These are phyloP conservation scores for Bretziella fagacearum DNA, from an alignment of 2,329 filamentous ascomycete genomes.

Conservation along the genomic window DNA sequence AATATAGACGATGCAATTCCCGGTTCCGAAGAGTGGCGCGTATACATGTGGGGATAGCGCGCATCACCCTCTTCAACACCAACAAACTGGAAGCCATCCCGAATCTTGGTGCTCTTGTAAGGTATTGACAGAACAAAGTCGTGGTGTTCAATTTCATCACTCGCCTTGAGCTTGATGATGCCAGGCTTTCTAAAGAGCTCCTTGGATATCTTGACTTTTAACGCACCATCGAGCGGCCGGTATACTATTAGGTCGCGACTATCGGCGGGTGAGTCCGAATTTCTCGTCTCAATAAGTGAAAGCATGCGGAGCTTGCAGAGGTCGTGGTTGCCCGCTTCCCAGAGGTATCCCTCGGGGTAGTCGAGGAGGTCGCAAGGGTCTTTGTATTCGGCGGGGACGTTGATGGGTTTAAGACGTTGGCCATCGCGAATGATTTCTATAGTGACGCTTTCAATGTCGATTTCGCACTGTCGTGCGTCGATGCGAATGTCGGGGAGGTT, in stretches of 20 bases:
- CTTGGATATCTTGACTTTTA: constrained; percentile 23
- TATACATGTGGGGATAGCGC: constrained; percentile 84
- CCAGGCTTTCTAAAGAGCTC: constrained; percentile 22
- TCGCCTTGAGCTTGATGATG: constrained; percentile 33
- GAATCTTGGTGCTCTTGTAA: constrained; percentile 56
- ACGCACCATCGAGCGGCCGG: constrained; percentile 37
- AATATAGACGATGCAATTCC: constrained; percentile 77
- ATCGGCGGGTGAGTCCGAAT: constrained; percentile 36
- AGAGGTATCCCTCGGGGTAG: constrained; percentile 42
- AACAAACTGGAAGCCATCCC: constrained; percentile 84
- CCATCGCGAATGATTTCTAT: constrained; percentile 28
- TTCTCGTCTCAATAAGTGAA: constrained; percentile 34
- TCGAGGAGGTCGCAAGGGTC: constrained; percentile 53
- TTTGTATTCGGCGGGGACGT: constrained; percentile 25
- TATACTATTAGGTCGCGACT: constrained; percentile 39
- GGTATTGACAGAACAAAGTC: constrained; percentile 46
- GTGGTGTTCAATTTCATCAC: constrained; percentile 20
- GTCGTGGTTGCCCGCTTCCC: constrained; percentile 58
- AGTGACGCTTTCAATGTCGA: constrained; percentile 36
- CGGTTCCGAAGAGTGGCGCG: constrained; percentile 60
- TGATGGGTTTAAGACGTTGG: constrained; percentile 15
- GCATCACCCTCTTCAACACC: constrained; percentile 64
- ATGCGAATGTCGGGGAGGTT: constrained; percentile 41
- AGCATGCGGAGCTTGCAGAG: constrained; percentile 51
- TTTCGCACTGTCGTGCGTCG: constrained; percentile 46